phyloP scores from a whole-genome alignment of 1,284 basidiomycete species.

The Trichosporon coremiiforme region DNA sequence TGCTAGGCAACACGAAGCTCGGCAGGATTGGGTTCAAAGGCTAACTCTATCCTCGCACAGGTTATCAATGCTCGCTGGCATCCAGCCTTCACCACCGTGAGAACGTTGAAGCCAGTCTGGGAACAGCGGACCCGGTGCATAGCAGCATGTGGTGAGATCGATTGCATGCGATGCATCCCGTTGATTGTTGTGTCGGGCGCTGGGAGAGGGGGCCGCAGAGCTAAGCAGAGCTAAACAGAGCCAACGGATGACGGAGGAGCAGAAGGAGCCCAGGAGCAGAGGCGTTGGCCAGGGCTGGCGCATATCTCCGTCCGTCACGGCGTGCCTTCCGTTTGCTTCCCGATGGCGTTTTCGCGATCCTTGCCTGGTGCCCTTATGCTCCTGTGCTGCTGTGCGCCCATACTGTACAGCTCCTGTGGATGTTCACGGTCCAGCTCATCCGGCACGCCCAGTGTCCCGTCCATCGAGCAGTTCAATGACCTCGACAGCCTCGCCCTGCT shows the following conservation, averaged over 20 bases:
- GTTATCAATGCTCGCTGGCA: background rate
- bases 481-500: background rate
- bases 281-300: background rate
- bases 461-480: background rate
- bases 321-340: background rate
- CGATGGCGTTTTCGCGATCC: conserved; percentile 12
- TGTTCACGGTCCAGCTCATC: too few species aligned
- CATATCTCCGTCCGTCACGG: conserved; percentile 4
- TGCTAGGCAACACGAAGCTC: background rate
- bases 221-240: too few species aligned
- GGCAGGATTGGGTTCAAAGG: conserved; percentile 15
- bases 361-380: background rate
- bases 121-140: background rate
- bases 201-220: too few species aligned
- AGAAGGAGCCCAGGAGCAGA: background rate
- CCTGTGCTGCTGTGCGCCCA: background rate
- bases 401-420: too few species aligned
- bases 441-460: background rate
- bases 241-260: too few species aligned
- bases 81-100: conserved; percentile 1
- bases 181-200: background rate
- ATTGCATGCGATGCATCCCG: background rate
- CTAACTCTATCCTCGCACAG: background rate
- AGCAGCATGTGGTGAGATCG: background rate
- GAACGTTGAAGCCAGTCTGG: background rate